phyloP scores from a whole-genome alignment of 768 basidiomycete genomes.

The Mycena haematopus region DNA sequence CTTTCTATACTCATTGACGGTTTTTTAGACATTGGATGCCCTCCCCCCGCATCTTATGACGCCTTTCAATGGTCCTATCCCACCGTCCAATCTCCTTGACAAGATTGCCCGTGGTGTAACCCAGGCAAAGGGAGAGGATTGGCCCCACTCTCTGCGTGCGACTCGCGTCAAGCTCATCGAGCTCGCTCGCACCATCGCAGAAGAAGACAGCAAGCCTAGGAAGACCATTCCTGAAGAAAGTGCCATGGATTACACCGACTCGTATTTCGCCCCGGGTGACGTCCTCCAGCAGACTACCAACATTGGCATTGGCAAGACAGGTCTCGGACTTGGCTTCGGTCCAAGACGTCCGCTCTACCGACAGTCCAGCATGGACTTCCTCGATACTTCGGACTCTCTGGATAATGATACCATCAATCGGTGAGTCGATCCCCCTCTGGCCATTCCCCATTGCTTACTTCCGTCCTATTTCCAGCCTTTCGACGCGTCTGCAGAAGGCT shows the following conservation, averaged over 20 bases:
- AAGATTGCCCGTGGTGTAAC: conserved; percentile 82
- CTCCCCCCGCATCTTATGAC: conserved; percentile 86
- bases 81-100: conserved; percentile 86
- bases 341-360: conserved; percentile 68
- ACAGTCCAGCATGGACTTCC: conserved; percentile 90
- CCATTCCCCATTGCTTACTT: conserved; percentile 26
- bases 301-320: conserved; percentile 44
- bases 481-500: conserved; percentile 69
- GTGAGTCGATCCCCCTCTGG: conserved; percentile 47
- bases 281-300: conserved; percentile 56
- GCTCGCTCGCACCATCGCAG: conserved; percentile 69
- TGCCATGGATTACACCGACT: conserved; percentile 31
- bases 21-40: conserved; percentile 77
- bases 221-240: conserved; percentile 55
- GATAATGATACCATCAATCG: conserved; percentile 63
- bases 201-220: conserved; percentile 53
- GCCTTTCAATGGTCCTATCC: conserved; percentile 84
- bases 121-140: conserved; percentile 77
- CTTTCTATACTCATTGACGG: conserved; percentile 19
- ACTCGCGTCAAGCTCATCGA: conserved; percentile 86
- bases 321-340: conserved; percentile 33
- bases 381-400: conserved; percentile 58
- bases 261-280: conserved; percentile 42
- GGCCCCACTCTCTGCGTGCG: conserved; percentile 83
- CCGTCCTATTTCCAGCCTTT: conserved; percentile 52